Conservation (phyloP, 73 alveolate species). For the Uronychia binucleata region DNA sequence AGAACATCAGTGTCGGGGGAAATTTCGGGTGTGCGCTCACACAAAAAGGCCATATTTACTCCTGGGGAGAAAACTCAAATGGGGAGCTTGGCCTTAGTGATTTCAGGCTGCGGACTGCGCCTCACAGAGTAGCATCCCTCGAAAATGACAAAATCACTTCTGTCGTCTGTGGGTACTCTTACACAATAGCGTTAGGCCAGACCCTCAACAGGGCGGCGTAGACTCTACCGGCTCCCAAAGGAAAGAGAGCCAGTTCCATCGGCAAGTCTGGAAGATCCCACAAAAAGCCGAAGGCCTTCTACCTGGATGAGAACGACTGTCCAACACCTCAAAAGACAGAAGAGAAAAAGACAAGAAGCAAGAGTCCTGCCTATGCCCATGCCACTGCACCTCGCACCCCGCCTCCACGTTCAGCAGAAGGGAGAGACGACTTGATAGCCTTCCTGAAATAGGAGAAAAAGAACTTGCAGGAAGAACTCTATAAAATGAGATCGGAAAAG, state of each 20-base stretch:
- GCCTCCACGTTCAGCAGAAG: no score
- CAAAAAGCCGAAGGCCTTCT: neutral
- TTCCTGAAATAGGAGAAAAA: neutral
- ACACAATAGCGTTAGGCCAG: slow-evolving; percentile 50
- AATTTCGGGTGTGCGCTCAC: slow-evolving; percentile 50
- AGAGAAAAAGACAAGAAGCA: no score
- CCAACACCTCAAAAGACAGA: neutral
- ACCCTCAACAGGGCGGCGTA: neutral
- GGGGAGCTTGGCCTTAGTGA: slow-evolving; percentile 62
- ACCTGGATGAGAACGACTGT: neutral
- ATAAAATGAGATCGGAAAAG: neutral
- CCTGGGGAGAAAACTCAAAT: slow-evolving; percentile 58
- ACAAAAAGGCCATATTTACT: slow-evolving; percentile 46
- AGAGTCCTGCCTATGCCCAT: neutral
- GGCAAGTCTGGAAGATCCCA: no score
- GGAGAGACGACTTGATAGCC: neutral
- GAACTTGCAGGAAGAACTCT: neutral
- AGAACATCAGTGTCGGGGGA: slow-evolving; percentile 17
- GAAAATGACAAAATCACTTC: slow-evolving; percentile 15
- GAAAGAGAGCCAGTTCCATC: no score
- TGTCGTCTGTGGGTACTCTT: slow-evolving; percentile 59
- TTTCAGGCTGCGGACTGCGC: slow-evolving; percentile 21
- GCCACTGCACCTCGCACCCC: neutral
- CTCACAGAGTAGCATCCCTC: neutral
- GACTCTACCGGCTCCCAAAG: neutral